Evolutionary conservation across 2,329 filamentous ascomycete species (phyloP), one percentile per base, ranked within the genome.

Genomic region (Colletotrichum sublineola): DNA sequence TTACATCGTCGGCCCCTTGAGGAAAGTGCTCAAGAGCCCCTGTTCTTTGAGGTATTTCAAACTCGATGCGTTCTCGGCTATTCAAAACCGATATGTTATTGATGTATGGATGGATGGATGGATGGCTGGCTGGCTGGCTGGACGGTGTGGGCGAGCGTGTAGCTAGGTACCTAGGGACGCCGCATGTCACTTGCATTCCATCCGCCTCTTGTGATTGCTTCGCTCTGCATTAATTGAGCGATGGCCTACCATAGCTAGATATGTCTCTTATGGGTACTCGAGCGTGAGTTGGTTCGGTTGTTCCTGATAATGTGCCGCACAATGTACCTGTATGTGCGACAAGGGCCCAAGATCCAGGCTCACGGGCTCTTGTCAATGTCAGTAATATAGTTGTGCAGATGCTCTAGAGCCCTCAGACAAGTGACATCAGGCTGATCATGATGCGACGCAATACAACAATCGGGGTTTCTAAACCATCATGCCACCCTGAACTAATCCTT

Each of bases 251-350:
- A 20, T 48, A 46, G 18, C 20, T 48, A 1, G 44, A 60, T 38
- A 11, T 6, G 46, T 36, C 42, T 38, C 46, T 24, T 12, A 38
- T 38, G 48, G 61, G n/a, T 31, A 12, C 15, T 63, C 50, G 20
- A 31, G 36, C 18, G 46, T n/a, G n/a, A 52, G 24, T 40, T 42
- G n/a, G 56, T 31, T 29, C 36, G n/a, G n/a, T 53, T 50, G 61
- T 53, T 52, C 46, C 48, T 63, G 61, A 42, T 36, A 53, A 33
- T 55, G 48, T 40, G 50, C 48, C 48, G 69, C 60, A 58, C 31
- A 64, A 52, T 53, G 52, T 46, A 73, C 42, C 40, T 46, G 70
- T 46, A 73, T 48, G 46, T 46, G 70, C 53, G 53, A 64, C 38
- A 55, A 48, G 46, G 69, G 53, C 66, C 69, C 69, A 42, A 36